Conservation (phyloP, 2,329 filamentous ascomycete genomes). For the Botrytis elliptica region DNA sequence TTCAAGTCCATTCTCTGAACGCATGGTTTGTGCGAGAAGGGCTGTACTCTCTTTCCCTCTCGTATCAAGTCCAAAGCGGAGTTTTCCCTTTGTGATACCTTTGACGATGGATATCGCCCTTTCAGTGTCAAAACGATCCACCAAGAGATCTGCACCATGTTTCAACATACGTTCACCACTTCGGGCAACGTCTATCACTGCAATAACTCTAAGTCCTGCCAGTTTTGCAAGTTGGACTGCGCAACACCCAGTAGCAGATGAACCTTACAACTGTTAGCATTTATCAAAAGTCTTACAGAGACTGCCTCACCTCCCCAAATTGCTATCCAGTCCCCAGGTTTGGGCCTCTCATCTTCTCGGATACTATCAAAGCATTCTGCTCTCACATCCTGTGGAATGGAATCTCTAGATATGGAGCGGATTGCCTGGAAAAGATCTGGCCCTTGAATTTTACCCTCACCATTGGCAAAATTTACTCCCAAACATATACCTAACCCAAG, state of each 20-base stretch:
- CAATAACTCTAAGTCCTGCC: constrained; percentile 62
- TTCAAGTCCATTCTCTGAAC: constrained; percentile 18
- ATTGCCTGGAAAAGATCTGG: constrained; percentile 59
- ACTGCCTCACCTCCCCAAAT: constrained; percentile 64
- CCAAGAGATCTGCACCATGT: constrained; percentile 58
- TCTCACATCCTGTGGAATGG: constrained; percentile 59
- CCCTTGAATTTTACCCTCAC: constrained; percentile 44
- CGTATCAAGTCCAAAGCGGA: constrained; percentile 70
- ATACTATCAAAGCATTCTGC: constrained; percentile 62
- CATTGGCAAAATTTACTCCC: constrained; percentile 61
- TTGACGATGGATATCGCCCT: constrained; percentile 66
- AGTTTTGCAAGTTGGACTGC: constrained; percentile 67
- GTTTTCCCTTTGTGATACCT: constrained; percentile 53
- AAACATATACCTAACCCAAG: constrained; percentile 68
- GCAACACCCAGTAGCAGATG: constrained; percentile 67
- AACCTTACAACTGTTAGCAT: constrained; percentile 44
- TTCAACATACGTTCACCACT: constrained; percentile 60
- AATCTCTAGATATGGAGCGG: constrained; percentile 45
- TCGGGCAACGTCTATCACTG: constrained; percentile 64
- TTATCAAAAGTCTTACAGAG: neutral
- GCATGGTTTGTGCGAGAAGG: constrained; percentile 44
- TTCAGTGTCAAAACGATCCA: constrained; percentile 65
- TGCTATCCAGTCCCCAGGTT: constrained; percentile 65
- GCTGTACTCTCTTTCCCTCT: constrained; percentile 62
- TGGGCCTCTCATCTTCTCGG: constrained; percentile 51